These are phyloP conservation scores for Lachnellula arida DNA, from an alignment of 2,329 filamentous ascomycete species.

Conservation along the genomic window DNA sequence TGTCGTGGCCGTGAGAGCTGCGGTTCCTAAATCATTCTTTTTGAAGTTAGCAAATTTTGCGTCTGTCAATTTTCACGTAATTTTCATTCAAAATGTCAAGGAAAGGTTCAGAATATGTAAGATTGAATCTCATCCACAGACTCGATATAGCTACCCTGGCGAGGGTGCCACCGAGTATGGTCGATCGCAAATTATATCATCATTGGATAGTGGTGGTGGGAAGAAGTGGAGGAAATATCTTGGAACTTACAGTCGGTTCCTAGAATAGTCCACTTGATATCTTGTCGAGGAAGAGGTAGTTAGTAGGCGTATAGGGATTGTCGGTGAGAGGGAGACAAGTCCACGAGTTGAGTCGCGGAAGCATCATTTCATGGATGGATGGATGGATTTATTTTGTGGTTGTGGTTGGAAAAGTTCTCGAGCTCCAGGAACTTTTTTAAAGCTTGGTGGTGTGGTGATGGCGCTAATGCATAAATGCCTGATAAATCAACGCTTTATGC, in stretches of 20 bases:
- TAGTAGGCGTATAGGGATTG: too few species aligned
- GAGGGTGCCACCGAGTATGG: constrained; percentile 76
- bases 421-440: constrained; percentile 1
- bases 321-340: neutral
- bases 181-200: constrained; percentile 99
- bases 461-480: constrained; percentile 17
- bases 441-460: neutral
- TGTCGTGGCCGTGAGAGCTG: neutral
- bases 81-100: constrained; percentile 3
- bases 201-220: constrained; percentile 45
- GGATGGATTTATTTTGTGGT: neutral
- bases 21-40: constrained; percentile 11
- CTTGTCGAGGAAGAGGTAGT: neutral
- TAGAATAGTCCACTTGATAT: neutral
- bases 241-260: constrained; percentile 4
- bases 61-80: neutral
- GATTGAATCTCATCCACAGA: constrained; percentile 84
- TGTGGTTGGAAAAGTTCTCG: constrained; percentile 7
- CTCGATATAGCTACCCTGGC: constrained; percentile 83
- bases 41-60: constrained; percentile 12
- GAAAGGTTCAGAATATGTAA: constrained; percentile 93
- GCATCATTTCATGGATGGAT: neutral
- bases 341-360: neutral
- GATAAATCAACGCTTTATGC: neutral
- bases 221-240: constrained; percentile 6